These are phyloP conservation scores for Clonostachys chloroleuca DNA, from an alignment of 2,329 filamentous ascomycete species.

Conservation along the genomic window DNA sequence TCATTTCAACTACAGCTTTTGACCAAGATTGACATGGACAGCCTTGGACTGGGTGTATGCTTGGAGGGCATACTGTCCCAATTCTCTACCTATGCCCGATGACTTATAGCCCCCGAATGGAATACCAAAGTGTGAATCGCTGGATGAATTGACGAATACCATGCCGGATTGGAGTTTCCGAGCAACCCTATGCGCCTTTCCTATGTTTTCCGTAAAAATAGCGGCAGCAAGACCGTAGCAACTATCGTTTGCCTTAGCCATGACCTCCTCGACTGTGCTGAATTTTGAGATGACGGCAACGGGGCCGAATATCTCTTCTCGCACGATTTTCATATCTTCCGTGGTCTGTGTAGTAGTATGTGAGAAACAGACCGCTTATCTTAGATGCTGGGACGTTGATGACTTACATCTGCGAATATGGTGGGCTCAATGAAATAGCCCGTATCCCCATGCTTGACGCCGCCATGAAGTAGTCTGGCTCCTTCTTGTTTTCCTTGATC, in stretches of 20 bases:
- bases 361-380: too few relatives aligned
- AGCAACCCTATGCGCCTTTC: constrained; percentile 2
- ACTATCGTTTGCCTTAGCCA: constrained; percentile 40
- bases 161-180: constrained; percentile 5
- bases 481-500: constrained; percentile 44
- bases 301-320: constrained; percentile 46
- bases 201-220: constrained; percentile 3
- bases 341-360: too few relatives aligned
- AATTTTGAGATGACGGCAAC: constrained; percentile 43
- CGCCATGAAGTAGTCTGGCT: constrained; percentile 14
- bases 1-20: too few relatives aligned
- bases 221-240: constrained; percentile 30
- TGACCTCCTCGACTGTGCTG: constrained; percentile 40
- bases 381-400: too few relatives aligned
- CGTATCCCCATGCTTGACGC: constrained; percentile 1
- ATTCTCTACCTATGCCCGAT: constrained; percentile 5
- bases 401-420: constrained; percentile 16
- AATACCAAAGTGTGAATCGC: constrained; percentile 1
- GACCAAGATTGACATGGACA: constrained; percentile 1
- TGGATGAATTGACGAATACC: constrained; percentile 4
- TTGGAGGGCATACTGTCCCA: constrained; percentile 2
- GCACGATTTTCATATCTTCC: constrained; percentile 23
- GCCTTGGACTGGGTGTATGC: constrained; percentile 6
- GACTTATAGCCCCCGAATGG: constrained; percentile 6
- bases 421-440: constrained; percentile 15